Evolutionary conservation across 495 filamentous ascomycete species (phyloP), one percentile per base, ranked within the genome.

Genomic region (Podospora comata): DNA sequence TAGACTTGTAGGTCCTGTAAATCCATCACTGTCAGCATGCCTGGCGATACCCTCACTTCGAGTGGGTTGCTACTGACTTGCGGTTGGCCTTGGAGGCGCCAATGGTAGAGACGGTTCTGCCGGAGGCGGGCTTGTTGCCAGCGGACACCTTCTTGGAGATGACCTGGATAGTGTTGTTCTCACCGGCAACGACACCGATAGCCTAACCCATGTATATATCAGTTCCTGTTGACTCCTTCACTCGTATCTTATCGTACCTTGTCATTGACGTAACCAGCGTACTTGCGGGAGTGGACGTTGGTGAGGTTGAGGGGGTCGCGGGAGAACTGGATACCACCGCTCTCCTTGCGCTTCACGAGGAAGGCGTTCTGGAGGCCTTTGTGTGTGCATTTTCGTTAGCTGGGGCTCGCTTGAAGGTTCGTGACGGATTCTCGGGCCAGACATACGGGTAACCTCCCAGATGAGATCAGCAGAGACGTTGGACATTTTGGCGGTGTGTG

Each of bases 271-370:
- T 90, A 93, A 70, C 95, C 95, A 69, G 92, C 90, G 81, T 96
- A 88, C 92, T 96, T 99, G 85, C 92, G 91, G 62, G 86, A 88
- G 81, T 97, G 90, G 80, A 90, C 84, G 88, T 97, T 98, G 75
- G 82, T 83, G 75, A 97, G 79, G 85, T 98, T 99, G 71, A 97
- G 81, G 71, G 92, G 91, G 78, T 99, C 96, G 62, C 90, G 90
- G 70, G 95, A 98, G 87, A 99, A 94, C 81, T 89, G 91, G 72
- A 89, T 83, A 75, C 90, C 89, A 73, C 91, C 92, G 70, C 83
- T 84, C 67, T 79, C 76, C 79, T 88, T 92, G 80, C 93, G 88
- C 89, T 97, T 96, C 73, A 94, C 91, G 79, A 97, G 88, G 86
- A 84, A 95, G 77, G 91, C 78, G 82, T 93, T 96, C 80, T 91